Base-by-base conservation (phyloP, 306 rosid genomes). In the Neltuma alba region DNA sequence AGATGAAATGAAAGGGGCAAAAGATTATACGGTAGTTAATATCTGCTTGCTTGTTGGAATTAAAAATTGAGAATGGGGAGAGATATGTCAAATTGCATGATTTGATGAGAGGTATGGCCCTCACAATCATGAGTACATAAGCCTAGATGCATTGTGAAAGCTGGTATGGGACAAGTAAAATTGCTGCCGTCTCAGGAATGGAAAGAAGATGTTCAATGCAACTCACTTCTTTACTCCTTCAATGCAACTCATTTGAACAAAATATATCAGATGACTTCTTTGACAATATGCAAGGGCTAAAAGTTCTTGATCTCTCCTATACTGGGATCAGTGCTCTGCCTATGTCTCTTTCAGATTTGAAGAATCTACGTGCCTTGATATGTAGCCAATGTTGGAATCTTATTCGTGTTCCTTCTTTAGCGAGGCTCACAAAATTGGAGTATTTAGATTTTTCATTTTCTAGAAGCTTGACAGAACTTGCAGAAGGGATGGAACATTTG, bases 91-190 rank as follows among this genome's bases (percentile, higher is more conserved):
- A 55, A 74, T 40, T 80, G 76, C 84, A 74, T 41, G 70, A 80
- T 54, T 21, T 80, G 75, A 4, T 66, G n/a, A 74, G 79, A 54
- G 79, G 74, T 55, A 64, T 74, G 65, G 80, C 84, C 11, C 28
- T 80, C 37, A n/a, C 61, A 74, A 64, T 74, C 38, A 55, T 65
- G 25, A 74, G 48, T 31, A 65, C 47, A 47, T 23, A n/a, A 64
- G 7, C 79, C 79, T n/a, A 68, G 30, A 67, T 54, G 47, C 69
- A 28, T 54, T 52, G 27, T 66, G 13, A 74, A 54, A 20, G 80
- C 84, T 50, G 84, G 84, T 10, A 52, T 21, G 21, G 36, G 40
- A 14, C 16, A 65, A 67, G 57, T 57, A 38, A 66, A 47, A 30
- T 36, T 33, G 12, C 76, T 61, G n/a, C 5, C 0, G 7, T 16